Conservation (phyloP, 73 alveolate species). For the Blepharisma stoltei region DNA sequence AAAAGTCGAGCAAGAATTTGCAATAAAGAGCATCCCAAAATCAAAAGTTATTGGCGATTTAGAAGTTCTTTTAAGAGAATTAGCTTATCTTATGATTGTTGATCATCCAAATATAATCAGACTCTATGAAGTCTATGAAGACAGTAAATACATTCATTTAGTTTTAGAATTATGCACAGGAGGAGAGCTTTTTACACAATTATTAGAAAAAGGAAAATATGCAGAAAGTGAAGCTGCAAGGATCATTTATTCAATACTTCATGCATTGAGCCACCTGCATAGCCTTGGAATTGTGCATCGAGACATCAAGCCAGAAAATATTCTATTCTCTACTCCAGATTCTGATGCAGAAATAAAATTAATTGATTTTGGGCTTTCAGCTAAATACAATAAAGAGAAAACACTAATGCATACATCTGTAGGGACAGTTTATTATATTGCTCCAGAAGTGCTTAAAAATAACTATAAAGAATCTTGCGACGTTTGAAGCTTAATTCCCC, state of each 20-base stretch:
- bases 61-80: constrained; percentile 62
- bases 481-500: no score
- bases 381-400: constrained; percentile 85
- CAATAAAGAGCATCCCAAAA: no score
- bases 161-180: constrained; percentile 74
- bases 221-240: constrained; percentile 43
- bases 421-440: constrained; percentile 91
- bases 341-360: constrained; percentile 71
- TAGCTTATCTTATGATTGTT: constrained; percentile 69
- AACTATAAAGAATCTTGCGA: no score
- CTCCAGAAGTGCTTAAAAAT: constrained; percentile 75
- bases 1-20: not conserved
- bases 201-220: constrained; percentile 55
- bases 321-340: constrained; percentile 70
- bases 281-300: constrained; percentile 77
- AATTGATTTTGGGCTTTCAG: constrained; percentile 92
- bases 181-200: constrained; percentile 68
- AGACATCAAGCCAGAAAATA: constrained; percentile 84
- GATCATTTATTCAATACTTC: constrained; percentile 65
- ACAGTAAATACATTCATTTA: constrained; percentile 69
- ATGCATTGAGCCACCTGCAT: constrained; percentile 78
- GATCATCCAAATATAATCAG: constrained; percentile 85
- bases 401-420: constrained; percentile 82
- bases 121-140: constrained; percentile 70
- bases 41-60: no score